Evolutionary conservation across 1,284 basidiomycete species (phyloP).

Genomic region (Irpex lacteus): DNA sequence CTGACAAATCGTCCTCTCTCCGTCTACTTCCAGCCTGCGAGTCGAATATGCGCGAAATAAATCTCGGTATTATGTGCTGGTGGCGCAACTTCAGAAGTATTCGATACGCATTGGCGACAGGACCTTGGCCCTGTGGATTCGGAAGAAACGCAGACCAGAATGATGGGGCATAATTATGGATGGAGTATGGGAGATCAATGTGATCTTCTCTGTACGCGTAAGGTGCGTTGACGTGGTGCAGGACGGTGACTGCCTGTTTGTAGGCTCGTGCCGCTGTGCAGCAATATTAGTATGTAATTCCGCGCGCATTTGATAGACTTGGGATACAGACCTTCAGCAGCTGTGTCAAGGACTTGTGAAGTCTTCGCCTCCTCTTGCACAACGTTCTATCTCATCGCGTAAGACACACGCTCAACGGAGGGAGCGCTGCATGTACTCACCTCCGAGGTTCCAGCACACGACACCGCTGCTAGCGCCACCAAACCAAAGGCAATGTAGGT

Average conservation of each 20-base stretch:
- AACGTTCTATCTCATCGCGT: not conserved
- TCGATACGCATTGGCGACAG: constrained; percentile 62
- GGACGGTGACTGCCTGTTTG: constrained; percentile 63
- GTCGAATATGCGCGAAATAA: constrained; percentile 24
- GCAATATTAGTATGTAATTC: not conserved
- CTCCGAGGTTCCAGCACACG: constrained; percentile 17
- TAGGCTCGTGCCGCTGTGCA: constrained; percentile 63
- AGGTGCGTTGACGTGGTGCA: constrained; percentile 58
- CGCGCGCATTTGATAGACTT: not conserved
- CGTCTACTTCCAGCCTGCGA: constrained; percentile 43
- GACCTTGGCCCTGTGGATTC: constrained; percentile 68
- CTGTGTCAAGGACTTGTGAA: constrained; percentile 21
- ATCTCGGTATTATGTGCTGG: constrained; percentile 40
- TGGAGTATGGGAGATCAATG: constrained; percentile 29
- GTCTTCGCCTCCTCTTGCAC: constrained; percentile 8
- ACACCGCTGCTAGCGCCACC: constrained; percentile 24
- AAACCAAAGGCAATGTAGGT: constrained; percentile 28
- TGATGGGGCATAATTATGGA: constrained; percentile 43
- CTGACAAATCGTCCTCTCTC: constrained; percentile 59
- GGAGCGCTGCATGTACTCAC: constrained; percentile 2
- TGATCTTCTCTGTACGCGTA: constrained; percentile 53
- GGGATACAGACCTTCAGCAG: constrained; percentile 22
- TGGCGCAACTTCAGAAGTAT: constrained; percentile 62
- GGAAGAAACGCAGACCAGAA: constrained; percentile 63
- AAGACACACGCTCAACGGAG: not conserved